Evolutionary conservation across 371 early-diverging fungal species (phyloP).

Genomic region (Mucor plumbeus): DNA sequence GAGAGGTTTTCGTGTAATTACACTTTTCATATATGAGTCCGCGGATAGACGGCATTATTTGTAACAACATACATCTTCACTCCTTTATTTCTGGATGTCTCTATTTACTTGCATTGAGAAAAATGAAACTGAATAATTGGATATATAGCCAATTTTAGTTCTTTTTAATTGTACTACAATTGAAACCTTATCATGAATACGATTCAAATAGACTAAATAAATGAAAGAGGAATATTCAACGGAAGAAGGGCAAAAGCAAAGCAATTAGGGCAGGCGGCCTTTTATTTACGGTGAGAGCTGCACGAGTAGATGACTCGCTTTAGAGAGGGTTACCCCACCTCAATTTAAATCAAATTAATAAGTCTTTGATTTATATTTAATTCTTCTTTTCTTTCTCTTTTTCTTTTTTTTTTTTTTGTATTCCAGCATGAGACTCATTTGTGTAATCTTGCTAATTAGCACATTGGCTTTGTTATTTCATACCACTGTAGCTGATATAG

Average conservation of each 20-base stretch:
- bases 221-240: not conserved
- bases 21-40: not conserved
- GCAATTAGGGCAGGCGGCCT: not conserved
- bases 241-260: not conserved
- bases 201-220: not conserved
- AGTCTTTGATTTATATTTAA: not conserved
- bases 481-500: not conserved
- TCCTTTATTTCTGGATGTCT: not conserved
- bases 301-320: slow-evolving; percentile 6
- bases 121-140: not conserved
- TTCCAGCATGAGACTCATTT: not conserved
- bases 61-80: not conserved
- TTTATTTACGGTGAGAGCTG: slow-evolving; percentile 2
- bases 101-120: not conserved
- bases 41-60: not conserved
- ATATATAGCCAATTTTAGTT: not conserved
- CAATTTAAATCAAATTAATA: slow-evolving; percentile 13
- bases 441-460: not conserved
- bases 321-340: slow-evolving; percentile 9
- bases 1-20: not conserved
- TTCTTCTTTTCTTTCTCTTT: not conserved
- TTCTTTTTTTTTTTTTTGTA: not conserved
- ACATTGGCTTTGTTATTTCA: not conserved
- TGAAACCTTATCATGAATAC: not conserved
- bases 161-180: not conserved